Evolutionary conservation across 768 basidiomycete species (phyloP).

Genomic region (Inosperma sp.): DNA sequence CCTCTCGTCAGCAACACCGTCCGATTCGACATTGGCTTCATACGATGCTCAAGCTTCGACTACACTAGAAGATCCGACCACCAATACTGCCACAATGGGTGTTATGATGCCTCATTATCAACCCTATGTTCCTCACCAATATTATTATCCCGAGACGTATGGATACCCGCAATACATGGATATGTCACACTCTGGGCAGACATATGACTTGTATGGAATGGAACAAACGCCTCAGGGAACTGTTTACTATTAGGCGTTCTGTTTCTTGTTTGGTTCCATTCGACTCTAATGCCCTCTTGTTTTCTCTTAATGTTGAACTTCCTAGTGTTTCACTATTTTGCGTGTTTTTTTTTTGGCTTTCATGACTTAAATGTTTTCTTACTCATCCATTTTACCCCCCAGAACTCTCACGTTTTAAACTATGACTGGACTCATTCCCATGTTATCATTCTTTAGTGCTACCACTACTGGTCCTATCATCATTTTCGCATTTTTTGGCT

Average conservation of each 20-base stretch:
- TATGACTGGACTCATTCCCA: conserved; percentile 6
- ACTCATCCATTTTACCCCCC: conserved; percentile 8
- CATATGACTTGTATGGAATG: conserved; percentile 61
- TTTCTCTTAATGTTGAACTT: conserved; percentile 17
- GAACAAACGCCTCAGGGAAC: conserved; percentile 47
- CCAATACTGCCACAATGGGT: conserved; percentile 24
- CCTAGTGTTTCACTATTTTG: conserved; percentile 18
- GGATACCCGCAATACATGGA: conserved; percentile 65
- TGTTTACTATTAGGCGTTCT: conserved; percentile 53
- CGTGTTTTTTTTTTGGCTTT: conserved; percentile 13
- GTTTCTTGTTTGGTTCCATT: conserved; percentile 19
- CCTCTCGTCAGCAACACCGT: conserved; percentile 21
- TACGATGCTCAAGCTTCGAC: conserved; percentile 4
- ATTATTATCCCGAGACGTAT: conserved; percentile 71
- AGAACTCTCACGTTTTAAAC: background rate
- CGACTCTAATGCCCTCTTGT: conserved; percentile 18
- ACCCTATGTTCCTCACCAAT: conserved; percentile 54
- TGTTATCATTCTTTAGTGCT: background rate
- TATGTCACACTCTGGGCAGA: conserved; percentile 54
- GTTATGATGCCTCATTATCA: conserved; percentile 46
- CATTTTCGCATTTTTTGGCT: conserved; percentile 1
- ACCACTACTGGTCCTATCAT: conserved; percentile 5
- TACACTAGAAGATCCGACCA: conserved; percentile 20
- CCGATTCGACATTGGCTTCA: conserved; percentile 2
- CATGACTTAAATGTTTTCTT: conserved; percentile 4